Percentiles rank a stretch among this genome's conserved stretches.
Evolutionary conservation across 1,284 basidiomycete genomes (phyloP).

Genomic region (Apiotrichum siamense): DNA sequence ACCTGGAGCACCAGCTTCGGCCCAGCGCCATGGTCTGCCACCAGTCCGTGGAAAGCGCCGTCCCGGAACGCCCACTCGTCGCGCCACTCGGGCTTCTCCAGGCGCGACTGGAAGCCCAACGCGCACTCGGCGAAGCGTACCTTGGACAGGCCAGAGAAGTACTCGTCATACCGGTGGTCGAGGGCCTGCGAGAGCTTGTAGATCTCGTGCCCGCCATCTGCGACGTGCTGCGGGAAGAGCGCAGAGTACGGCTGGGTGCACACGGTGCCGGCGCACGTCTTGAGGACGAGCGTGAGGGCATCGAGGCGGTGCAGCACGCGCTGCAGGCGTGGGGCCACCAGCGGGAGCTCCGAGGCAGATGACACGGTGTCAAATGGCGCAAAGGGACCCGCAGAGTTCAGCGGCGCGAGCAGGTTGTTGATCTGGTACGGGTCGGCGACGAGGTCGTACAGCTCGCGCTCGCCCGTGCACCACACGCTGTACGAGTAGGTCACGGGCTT

Average conservation of each 20-base stretch:
- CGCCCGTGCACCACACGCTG: constrained; percentile 42
- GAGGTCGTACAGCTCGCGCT: constrained; percentile 40
- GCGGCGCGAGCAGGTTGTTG: constrained; percentile 23
- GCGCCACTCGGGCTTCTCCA: constrained; percentile 26
- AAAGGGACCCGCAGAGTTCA: constrained; percentile 20
- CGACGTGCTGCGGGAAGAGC: constrained; percentile 22
- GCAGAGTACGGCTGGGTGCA: constrained; percentile 29
- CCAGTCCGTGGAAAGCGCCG: background rate
- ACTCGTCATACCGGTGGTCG: constrained; percentile 21
- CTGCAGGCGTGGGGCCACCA: constrained; percentile 1
- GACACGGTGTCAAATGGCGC: constrained; percentile 7
- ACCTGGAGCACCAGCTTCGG: background rate
- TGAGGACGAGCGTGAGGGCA: constrained; percentile 36
- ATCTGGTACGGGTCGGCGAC: constrained; percentile 32
- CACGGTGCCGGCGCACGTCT: constrained; percentile 29
- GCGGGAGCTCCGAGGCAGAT: background rate
- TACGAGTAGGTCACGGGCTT: constrained; percentile 21
- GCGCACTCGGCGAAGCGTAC: constrained; percentile 27
- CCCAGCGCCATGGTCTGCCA: no score
- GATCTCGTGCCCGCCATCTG: constrained; percentile 7
- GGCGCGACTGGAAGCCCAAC: constrained; percentile 22
- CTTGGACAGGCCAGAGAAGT: constrained; percentile 29
- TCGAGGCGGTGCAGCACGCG: constrained; percentile 28
- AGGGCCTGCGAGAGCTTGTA: constrained; percentile 18
- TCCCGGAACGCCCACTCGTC: constrained; percentile 5